Base-by-base conservation (phyloP, 148 eudicot genomes). In the Vaccinium vitisidaea region DNA sequence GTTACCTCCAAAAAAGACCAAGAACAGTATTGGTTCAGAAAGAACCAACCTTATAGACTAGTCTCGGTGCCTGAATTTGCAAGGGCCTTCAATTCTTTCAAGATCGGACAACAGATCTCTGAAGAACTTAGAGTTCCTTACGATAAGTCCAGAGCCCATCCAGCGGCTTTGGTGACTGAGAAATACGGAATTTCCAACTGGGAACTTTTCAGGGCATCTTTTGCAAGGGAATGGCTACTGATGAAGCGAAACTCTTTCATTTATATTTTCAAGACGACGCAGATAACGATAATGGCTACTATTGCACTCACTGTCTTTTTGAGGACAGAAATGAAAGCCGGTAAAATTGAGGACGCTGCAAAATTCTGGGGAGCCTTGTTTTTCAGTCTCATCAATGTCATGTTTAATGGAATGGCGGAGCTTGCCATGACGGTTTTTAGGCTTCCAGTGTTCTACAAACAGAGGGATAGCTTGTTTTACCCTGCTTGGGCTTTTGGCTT, bases 321-420 rank as follows among this genome's bases (percentile, higher is more conserved):
- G 4, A 80, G 92, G 61, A 88, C 92, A 4, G 84, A 86, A 79
- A 90, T 90, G 92, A n/a, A 81, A 7, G 58, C 83, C 46, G 92
- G 90, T 3, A 54, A 36, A 21, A 14, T 86, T 11, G 76, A 2
- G 23, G 89, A 86, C 84, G 85, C 86, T 6, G 84, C 79, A n/a
- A 90, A 86, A 79, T 90, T 80, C 79, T 90, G 50, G 52, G 92
- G 92, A 8, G 90, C 88, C 2, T 56, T 90, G 78, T 90, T 90
- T 80, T 90, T 88, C 54, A 86, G 92, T 83, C 88, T 90, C 10
- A 43, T 88, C 3, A 90, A 86, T 73, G 83, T 90, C 19, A 90
- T 90, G 92, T 90, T 90, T 82, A 90, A 86, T 27, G 90, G 92
- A n/a, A 70, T 87, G 58, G 86, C 89, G 5, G 92, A 90, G 82